Conservation (phyloP, 169 alveolate genomes). For the Plasmodium blacklocki region DNA sequence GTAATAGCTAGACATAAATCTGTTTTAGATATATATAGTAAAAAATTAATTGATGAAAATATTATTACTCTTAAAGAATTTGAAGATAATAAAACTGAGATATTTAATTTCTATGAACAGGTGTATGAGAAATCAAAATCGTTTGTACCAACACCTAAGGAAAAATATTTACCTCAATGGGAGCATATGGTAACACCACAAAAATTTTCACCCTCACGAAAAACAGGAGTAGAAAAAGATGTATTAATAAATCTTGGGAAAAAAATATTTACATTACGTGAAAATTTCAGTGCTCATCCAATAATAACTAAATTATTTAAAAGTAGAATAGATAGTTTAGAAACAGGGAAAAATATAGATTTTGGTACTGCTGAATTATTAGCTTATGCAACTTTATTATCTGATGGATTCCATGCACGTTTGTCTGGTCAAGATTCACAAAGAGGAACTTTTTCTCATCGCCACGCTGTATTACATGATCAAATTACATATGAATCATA, state of each 20-base stretch:
- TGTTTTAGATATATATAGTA: constrained; percentile 87
- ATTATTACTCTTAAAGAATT: constrained; percentile 86
- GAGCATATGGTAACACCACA: constrained; percentile 77
- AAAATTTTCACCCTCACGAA: constrained; percentile 62
- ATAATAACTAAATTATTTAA: constrained; percentile 90
- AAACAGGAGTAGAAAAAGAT: constrained; percentile 84
- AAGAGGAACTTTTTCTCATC: constrained; percentile 97
- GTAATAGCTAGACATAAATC: constrained; percentile 88
- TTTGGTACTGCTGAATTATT: constrained; percentile 95
- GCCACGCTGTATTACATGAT: constrained; percentile 95
- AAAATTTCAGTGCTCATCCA: constrained; percentile 92
- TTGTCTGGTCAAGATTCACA: constrained; percentile 96
- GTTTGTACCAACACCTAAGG: constrained; percentile 65
- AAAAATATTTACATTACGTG: constrained; percentile 89
- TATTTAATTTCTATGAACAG: constrained; percentile 82
- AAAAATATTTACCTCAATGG: constrained; percentile 81
- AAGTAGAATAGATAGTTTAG: constrained; percentile 86
- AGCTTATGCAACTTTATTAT: constrained; percentile 93
- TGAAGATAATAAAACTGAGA: constrained; percentile 81
- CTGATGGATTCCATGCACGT: constrained; percentile 95
- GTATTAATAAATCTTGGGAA: constrained; percentile 89
- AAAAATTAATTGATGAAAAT: constrained; percentile 86
- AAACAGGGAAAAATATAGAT: constrained; percentile 90
- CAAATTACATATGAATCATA: constrained; percentile 85
- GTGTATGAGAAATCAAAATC: constrained; percentile 88